A percentile compares a stretch with the other conserved stretches of the same genome.
phyloP scores from a whole-genome alignment of 2,329 filamentous ascomycete genomes.

The Mycosphaerella sp. region DNA sequence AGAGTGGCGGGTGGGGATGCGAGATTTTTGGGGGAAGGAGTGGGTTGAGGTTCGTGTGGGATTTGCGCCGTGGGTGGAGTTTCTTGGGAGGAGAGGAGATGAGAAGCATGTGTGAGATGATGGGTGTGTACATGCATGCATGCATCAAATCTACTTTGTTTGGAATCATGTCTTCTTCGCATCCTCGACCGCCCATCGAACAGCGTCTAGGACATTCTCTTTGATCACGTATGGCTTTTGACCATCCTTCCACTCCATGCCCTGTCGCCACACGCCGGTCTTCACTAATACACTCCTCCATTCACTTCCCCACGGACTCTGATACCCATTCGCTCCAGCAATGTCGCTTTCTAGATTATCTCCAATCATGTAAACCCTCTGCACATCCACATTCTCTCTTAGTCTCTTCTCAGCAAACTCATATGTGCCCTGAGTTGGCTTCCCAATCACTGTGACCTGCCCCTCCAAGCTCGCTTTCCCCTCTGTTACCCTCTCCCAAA shows the following conservation, averaged over 20 bases:
- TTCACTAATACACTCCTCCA: conserved; percentile 74
- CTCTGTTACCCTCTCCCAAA: conserved; percentile 68
- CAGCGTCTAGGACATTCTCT: conserved; percentile 69
- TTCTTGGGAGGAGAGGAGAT: too few species aligned
- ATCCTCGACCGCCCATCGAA: conserved; percentile 65
- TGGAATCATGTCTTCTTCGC: conserved; percentile 25
- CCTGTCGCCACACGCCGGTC: conserved; percentile 67
- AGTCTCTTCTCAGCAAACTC: conserved; percentile 74
- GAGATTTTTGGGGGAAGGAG: too few species aligned
- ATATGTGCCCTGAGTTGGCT: conserved; percentile 73
- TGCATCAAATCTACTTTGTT: too few species aligned
- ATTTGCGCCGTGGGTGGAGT: too few species aligned
- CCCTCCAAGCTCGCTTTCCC: conserved; percentile 41
- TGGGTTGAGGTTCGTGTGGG: too few species aligned
- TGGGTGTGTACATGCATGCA: too few species aligned
- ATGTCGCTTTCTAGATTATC: conserved; percentile 73
- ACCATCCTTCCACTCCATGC: conserved; percentile 44
- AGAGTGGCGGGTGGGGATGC: too few species aligned
- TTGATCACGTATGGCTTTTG: conserved; percentile 60
- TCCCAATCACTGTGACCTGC: conserved; percentile 63
- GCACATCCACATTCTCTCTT: conserved; percentile 41
- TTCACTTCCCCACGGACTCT: conserved; percentile 58
- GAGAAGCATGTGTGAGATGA: too few species aligned
- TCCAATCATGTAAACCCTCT: conserved; percentile 87
- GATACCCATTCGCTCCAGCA: conserved; percentile 71